phyloP scores from a whole-genome alignment of 352 stramenopile genomes.

The Phytophthora tubulina region DNA sequence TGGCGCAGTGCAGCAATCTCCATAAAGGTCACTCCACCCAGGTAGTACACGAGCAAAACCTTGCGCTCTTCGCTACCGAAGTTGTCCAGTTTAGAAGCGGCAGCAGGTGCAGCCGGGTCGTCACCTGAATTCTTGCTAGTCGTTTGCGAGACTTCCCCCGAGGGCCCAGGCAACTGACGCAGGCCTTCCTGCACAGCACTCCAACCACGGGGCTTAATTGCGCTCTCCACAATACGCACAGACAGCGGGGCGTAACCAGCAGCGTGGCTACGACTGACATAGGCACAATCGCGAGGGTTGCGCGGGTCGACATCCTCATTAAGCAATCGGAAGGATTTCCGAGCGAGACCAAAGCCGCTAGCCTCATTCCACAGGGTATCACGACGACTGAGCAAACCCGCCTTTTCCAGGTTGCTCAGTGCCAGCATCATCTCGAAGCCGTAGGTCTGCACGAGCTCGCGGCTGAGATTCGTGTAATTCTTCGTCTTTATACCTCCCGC shows the following conservation, averaged over 20 bases:
- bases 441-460: conserved; percentile 97
- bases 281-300: conserved; percentile 95
- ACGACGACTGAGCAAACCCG: conserved; percentile 90
- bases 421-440: conserved; percentile 96
- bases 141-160: conserved; percentile 77
- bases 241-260: conserved; percentile 95
- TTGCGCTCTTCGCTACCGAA: conserved; percentile 88
- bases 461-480: conserved; percentile 94
- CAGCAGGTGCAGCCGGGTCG: conserved; percentile 43
- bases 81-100: conserved; percentile 66
- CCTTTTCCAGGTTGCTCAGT: conserved; percentile 95
- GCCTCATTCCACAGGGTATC: conserved; percentile 89
- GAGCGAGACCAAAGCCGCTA: conserved; percentile 85
- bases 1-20: conserved; percentile 97
- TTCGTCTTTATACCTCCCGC: conserved; percentile 94
- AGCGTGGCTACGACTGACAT: conserved; percentile 84
- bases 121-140: conserved; percentile 51
- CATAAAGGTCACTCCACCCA: conserved; percentile 97
- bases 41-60: conserved; percentile 96
- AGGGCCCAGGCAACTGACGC: conserved; percentile 83
- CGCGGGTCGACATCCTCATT: conserved; percentile 95
- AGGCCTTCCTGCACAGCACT: conserved; percentile 83
- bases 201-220: conserved; percentile 83
- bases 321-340: conserved; percentile 95
- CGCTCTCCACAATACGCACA: conserved; percentile 93